Evolutionary conservation across 2,329 filamentous ascomycete species (phyloP).

Genomic region (Aureobasidium zeae): DNA sequence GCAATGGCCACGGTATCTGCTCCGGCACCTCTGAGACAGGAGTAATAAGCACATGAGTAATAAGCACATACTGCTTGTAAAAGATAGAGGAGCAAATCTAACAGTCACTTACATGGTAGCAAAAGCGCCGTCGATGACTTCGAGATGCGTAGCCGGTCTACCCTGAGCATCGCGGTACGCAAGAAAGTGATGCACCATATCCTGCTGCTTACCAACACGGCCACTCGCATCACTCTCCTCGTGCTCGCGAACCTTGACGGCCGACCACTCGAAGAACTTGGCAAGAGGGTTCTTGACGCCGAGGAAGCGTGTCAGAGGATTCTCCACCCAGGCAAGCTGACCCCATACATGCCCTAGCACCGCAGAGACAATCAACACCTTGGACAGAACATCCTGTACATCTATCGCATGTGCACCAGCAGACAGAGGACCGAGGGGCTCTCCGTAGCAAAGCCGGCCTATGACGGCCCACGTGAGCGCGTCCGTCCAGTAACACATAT

Average conservation of each 20-base stretch:
- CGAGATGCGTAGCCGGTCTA: slow-evolving; percentile 2
- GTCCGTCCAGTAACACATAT: slow-evolving; percentile 18
- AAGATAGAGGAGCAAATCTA: background rate
- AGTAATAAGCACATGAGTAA: background rate
- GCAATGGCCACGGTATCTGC: slow-evolving; percentile 15
- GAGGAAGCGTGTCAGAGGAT: slow-evolving; percentile 9
- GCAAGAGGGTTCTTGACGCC: slow-evolving; percentile 10
- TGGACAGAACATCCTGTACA: slow-evolving; percentile 1
- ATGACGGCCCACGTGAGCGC: slow-evolving; percentile 21
- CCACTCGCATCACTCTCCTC: background rate
- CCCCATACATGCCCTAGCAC: slow-evolving; percentile 17
- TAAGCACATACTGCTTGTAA: background rate
- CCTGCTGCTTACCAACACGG: slow-evolving; percentile 2
- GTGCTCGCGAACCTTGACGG: slow-evolving; percentile 9
- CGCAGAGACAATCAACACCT: background rate
- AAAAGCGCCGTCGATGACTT: slow-evolving; percentile 17
- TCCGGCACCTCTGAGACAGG: slow-evolving; percentile 7
- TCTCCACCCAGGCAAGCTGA: slow-evolving; percentile 14
- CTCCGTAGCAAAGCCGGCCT: slow-evolving; percentile 17
- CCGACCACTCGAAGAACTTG: slow-evolving; percentile 17
- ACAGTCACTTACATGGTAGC: slow-evolving; percentile 4
- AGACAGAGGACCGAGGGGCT: slow-evolving; percentile 17
- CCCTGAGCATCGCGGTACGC: slow-evolving; percentile 14
- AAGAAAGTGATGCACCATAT: slow-evolving; percentile 19
- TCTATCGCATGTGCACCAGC: background rate